Base-by-base conservation (phyloP, 352 stramenopile species). In the Phytophthora palmivora region DNA sequence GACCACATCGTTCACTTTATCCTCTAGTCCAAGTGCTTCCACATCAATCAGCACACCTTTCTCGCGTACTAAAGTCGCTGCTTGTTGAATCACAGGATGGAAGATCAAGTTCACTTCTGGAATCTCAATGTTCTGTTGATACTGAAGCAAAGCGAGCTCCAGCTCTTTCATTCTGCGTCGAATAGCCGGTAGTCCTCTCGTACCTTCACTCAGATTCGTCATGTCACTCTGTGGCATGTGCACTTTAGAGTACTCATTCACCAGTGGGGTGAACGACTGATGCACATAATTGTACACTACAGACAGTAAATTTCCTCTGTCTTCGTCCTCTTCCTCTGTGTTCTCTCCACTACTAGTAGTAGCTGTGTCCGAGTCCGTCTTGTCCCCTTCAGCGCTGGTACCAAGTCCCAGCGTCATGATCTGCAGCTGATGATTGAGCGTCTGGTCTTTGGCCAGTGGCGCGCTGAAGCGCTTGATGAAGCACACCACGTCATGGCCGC, bases 111-210 rank as follows among this genome's bases (percentile, higher is more conserved):
- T 89, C 41, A 98, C 92, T 44, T 97, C 90, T 1, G 95, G 95
- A 51, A 98, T 98, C 62, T 98, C 91, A 57, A 98, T 89, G 55
- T 97, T 96, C 57, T 98, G 91, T 66, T 98, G 91, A 71, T 97
- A 98, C 54, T 97, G 91, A 30, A 97, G 75, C 58, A 98, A 67
- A 9, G 95, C 94, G 16, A 98, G 74, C 58, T 98, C 95, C 18
- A 98, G 79, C 65, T 98, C 95, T 50, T 96, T 97, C 78, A 98
- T 94, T 44, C 84, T 74, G 33, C 89, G 88, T 37, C 93, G 91
- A 66, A 98, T 96, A 12, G 88, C 88, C 15, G 88, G 85, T 22
- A 96, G 50, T 18, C 86, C 86, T 72, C 85, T 74, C 16, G 78
- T 84, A 47, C 76, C 82, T 71, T 92, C 85, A 46, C 73, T 88